phyloP scores from a whole-genome alignment of 768 basidiomycete genomes.

The Rickenella mellea region DNA sequence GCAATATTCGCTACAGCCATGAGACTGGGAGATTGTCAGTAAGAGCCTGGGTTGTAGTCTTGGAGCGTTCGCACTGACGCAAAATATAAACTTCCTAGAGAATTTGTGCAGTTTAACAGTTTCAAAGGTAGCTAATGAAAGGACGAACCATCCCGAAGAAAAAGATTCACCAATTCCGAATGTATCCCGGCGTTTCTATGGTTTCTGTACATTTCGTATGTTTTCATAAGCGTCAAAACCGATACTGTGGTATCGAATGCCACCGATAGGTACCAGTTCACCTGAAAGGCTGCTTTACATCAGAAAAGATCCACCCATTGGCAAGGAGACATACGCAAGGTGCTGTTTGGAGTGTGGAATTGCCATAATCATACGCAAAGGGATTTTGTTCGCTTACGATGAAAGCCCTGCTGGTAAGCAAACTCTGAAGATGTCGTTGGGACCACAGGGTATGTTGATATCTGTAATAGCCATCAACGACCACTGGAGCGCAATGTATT shows the following conservation, averaged over 20 bases:
- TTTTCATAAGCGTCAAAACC: neutral
- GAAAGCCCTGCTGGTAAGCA: neutral
- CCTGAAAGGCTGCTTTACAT: neutral
- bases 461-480: neutral
- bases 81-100: slow-evolving; percentile 1
- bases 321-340: neutral
- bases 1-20: neutral
- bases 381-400: neutral
- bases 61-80: neutral
- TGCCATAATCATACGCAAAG: neutral
- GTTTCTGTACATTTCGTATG: neutral
- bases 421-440: too few relatives aligned
- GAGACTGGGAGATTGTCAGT: neutral
- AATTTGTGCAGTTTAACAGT: neutral
- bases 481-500: neutral
- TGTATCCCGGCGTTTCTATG: neutral
- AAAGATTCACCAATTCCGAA: neutral
- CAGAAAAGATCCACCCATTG: neutral
- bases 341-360: neutral
- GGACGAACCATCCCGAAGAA: neutral
- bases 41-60: neutral
- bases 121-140: neutral
- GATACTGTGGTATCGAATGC: neutral
- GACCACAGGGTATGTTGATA: neutral
- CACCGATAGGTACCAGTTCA: neutral